A percentile compares a stretch with the other conserved stretches of the same genome.
phyloP scores from a whole-genome alignment of 176 grass and related monocot species.

The Triticum turgidum region DNA sequence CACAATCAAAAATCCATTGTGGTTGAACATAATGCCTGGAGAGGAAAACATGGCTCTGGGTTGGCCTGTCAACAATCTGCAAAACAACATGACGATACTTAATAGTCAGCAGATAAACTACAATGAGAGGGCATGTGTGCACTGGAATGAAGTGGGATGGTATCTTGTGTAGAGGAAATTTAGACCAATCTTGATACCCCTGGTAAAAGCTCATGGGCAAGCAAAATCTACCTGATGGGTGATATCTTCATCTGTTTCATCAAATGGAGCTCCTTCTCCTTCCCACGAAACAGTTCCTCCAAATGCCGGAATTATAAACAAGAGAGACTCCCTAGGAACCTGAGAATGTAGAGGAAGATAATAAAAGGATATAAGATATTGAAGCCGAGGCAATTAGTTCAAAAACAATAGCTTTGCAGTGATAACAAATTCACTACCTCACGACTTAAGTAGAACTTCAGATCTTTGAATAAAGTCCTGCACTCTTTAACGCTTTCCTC shows the following conservation, averaged over 20 bases:
- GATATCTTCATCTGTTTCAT: conserved; percentile 66
- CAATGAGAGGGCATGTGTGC: not conserved
- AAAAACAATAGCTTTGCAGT: not conserved
- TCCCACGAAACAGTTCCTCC: conserved; percentile 96
- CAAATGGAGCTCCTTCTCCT: conserved; percentile 82
- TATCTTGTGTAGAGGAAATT: conserved; percentile 1
- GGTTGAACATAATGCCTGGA: conserved; percentile 94
- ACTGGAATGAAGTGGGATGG: not conserved
- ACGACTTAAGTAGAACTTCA: conserved; percentile 92
- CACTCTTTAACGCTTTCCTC: conserved; percentile 65
- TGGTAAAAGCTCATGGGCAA: not conserved
- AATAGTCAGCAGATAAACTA: conserved; percentile 3
- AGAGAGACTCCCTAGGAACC: conserved; percentile 93
- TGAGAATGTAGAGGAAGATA: conserved; percentile 33
- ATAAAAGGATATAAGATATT: not conserved
- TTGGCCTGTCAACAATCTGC: conserved; percentile 98
- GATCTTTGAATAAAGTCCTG: conserved; percentile 76
- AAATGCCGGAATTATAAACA: conserved; percentile 94
- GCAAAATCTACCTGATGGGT: conserved; percentile 73
- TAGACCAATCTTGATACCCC: conserved; percentile 12
- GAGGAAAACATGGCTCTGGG: conserved; percentile 92
- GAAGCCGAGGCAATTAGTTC: not conserved
- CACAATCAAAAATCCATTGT: conserved; percentile 94
- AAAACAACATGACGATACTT: conserved; percentile 14
- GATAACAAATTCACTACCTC: conserved; percentile 50